Base-by-base conservation (phyloP, 192 early-diverging fungal species). In the Entomortierella beljakovae region DNA sequence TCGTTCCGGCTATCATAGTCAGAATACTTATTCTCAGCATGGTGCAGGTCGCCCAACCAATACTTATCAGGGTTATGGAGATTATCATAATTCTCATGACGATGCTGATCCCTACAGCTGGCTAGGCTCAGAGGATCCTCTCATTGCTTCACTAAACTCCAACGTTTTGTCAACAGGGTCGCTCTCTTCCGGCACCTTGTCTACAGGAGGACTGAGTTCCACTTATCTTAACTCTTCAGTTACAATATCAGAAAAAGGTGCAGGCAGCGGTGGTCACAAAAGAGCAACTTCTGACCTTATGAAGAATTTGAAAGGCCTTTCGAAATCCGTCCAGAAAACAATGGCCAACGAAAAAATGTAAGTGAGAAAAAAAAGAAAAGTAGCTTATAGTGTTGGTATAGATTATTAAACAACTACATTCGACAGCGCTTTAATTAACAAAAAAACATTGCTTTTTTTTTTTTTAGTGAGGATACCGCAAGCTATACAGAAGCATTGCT, bases 331-430 rank as follows among this genome's bases (percentile, higher is more conserved):
- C 3, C 75, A 79, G 35, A 79, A 79, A 32, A 49, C 75, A 3
- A 79, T 79, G 13, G 49, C n/a, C 23, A 69, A 49, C 18, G 68
- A 79, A 46, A 79, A 79, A 60, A 25, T 69, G 75, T 79, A 68
- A 29, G 66, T 23, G 13, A 6, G 25, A 20, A 18, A 9, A 26
- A 42, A 26, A 61, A 28, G 13, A 0, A 8, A 49, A 20, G n/a
- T n/a, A n/a, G n/a, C n/a, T n/a, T n/a, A n/a, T n/a, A n/a, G n/a
- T n/a, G n/a, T n/a, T n/a, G n/a, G n/a, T n/a, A n/a, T n/a, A n/a
- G n/a, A n/a, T n/a, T n/a, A n/a, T n/a, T n/a, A n/a, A n/a, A n/a
- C n/a, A n/a, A n/a, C n/a, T n/a, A n/a, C n/a, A n/a, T n/a, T 46
- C 38, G 28, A 49, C 49, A 25, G n/a, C 49, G 18, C 10, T 18